Evolutionary conservation across 257 asterid genomes (phyloP).

Genomic region (Solanum stenotomum): DNA sequence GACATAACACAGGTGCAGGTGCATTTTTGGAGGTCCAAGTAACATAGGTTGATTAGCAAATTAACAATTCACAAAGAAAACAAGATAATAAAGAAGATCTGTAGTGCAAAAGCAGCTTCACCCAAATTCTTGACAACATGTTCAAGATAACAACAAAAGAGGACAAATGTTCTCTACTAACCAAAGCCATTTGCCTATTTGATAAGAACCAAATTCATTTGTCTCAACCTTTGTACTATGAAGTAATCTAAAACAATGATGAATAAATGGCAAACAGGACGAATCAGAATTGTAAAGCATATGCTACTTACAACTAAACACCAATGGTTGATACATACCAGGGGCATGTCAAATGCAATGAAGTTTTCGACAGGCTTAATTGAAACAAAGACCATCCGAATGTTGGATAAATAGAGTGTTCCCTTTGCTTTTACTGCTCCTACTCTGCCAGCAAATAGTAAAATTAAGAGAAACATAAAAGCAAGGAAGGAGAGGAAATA

Average conservation of each 20-base stretch:
- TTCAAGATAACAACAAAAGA: neutral
- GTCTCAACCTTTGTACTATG: neutral
- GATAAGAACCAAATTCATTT: neutral
- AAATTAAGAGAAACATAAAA: neutral
- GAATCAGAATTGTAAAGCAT: neutral
- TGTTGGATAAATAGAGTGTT: neutral
- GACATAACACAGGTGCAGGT: neutral
- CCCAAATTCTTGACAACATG: neutral
- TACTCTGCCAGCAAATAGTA: neutral
- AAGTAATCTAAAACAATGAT: neutral
- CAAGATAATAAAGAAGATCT: neutral
- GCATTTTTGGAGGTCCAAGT: neutral
- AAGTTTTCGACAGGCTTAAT: neutral
- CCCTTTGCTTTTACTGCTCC: neutral
- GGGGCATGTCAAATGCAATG: constrained; percentile 1
- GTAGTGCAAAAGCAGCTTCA: neutral
- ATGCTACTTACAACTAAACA: neutral
- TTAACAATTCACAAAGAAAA: neutral
- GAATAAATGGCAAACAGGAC: neutral
- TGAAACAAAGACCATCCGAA: neutral
- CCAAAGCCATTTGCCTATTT: neutral
- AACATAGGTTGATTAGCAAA: neutral
- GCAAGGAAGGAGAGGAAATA: neutral
- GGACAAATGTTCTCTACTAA: neutral
- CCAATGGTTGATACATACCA: neutral